Evolutionary conservation across 495 filamentous ascomycete genomes (phyloP).

Genomic region (Xylaria grammica): DNA sequence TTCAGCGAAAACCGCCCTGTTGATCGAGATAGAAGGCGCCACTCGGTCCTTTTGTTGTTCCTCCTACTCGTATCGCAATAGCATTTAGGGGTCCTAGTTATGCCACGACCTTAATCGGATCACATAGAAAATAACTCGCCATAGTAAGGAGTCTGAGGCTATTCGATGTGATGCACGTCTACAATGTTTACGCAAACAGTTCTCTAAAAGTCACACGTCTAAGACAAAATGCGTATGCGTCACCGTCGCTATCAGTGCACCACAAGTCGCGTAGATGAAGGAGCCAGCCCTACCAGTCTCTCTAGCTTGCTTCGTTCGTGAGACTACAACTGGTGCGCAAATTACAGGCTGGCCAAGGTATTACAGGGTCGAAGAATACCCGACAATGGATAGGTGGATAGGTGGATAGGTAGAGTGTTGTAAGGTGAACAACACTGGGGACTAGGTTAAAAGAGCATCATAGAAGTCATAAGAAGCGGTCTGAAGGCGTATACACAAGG

Average conservation of each 20-base stretch:
- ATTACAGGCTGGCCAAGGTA: too few relatives aligned
- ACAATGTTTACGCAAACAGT: neutral
- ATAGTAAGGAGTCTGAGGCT: neutral
- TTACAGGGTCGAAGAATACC: too few relatives aligned
- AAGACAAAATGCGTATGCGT: neutral
- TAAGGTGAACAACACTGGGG: neutral
- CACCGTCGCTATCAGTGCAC: neutral
- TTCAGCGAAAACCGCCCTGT: too few relatives aligned
- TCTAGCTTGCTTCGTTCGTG: neutral
- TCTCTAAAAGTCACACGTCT: neutral
- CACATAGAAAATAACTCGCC: neutral
- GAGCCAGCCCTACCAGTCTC: neutral
- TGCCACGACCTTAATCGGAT: neutral
- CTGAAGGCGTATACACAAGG: too few relatives aligned
- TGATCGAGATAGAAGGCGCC: too few relatives aligned
- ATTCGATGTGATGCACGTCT: too few relatives aligned
- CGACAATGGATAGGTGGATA: too few relatives aligned
- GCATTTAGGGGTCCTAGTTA: too few relatives aligned
- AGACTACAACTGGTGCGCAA: too few relatives aligned
- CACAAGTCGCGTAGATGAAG: too few relatives aligned
- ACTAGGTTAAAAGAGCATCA: neutral
- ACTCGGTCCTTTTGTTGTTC: too few relatives aligned
- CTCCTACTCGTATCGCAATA: too few relatives aligned
- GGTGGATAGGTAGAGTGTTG: neutral
- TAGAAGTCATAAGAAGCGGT: conserved; percentile 5